These are phyloP conservation scores for Phragmites australis DNA, from an alignment of 176 grass and related monocot genomes.

Conservation along the genomic window DNA sequence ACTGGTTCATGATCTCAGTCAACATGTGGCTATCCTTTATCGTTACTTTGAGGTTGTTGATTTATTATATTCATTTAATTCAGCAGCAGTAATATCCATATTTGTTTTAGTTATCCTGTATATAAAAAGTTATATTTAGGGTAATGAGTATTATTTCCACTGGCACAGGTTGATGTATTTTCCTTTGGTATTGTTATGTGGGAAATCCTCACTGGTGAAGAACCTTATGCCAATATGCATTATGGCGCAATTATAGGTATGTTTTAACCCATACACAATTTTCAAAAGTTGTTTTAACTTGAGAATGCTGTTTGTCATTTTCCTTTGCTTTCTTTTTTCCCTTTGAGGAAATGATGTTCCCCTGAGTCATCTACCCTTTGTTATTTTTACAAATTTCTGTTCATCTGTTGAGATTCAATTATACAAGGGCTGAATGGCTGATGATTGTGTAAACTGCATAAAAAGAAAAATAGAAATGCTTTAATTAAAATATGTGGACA, in stretches of 20 bases:
- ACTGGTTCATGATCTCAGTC: neutral
- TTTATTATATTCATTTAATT: slow-evolving; percentile 17
- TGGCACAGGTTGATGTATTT: slow-evolving; percentile 82
- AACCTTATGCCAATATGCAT: slow-evolving; percentile 94
- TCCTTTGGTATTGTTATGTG: slow-evolving; percentile 92
- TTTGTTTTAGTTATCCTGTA: neutral
- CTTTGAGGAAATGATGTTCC: neutral
- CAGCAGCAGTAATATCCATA: neutral
- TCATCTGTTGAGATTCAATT: neutral
- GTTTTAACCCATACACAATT: neutral
- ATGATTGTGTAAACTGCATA: neutral
- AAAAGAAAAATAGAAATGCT: no score
- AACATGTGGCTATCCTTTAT: neutral
- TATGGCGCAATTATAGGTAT: slow-evolving; percentile 94
- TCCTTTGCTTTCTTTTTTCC: slow-evolving; percentile 9
- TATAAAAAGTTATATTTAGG: neutral
- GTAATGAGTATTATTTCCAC: slow-evolving; percentile 24
- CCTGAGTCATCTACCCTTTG: neutral
- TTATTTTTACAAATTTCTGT: slow-evolving; percentile 10
- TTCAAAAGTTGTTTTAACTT: neutral
- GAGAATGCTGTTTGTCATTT: neutral
- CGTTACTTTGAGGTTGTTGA: neutral
- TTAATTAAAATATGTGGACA: no score
- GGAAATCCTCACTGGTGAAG: slow-evolving; percentile 89
- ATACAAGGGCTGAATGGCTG: neutral